These are phyloP conservation scores for Aspergillus nomiae DNA, from an alignment of 2,329 filamentous ascomycete species.

Conservation along the genomic window DNA sequence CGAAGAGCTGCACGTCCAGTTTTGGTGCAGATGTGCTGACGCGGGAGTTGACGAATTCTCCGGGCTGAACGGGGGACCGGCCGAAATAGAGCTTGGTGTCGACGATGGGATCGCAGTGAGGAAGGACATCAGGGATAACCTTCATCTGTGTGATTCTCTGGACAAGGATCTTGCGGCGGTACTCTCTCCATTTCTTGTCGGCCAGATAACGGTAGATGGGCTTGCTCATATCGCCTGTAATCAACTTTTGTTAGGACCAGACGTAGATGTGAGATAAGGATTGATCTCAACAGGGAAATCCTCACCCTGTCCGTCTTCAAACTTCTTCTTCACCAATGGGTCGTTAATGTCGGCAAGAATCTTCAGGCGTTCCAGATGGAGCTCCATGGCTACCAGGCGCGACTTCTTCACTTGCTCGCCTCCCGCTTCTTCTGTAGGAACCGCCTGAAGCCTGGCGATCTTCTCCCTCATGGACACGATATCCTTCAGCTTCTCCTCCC, in stretches of 20 bases:
- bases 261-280: not conserved
- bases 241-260: slow-evolving; percentile 22
- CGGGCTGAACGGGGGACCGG: slow-evolving; percentile 69
- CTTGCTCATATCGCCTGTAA: slow-evolving; percentile 85
- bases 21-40: slow-evolving; percentile 73
- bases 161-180: slow-evolving; percentile 74
- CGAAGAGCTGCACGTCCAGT: slow-evolving; percentile 82
- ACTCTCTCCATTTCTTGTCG: slow-evolving; percentile 81
- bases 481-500: slow-evolving; percentile 74
- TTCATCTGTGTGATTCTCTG: slow-evolving; percentile 87
- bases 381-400: slow-evolving; percentile 68
- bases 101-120: slow-evolving; percentile 73
- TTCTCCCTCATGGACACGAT: slow-evolving; percentile 69
- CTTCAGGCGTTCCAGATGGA: slow-evolving; percentile 76
- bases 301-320: slow-evolving; percentile 84
- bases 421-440: slow-evolving; percentile 60
- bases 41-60: slow-evolving; percentile 73
- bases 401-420: slow-evolving; percentile 67
- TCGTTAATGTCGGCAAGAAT: slow-evolving; percentile 94
- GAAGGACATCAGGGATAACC: slow-evolving; percentile 84
- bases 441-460: slow-evolving; percentile 67
- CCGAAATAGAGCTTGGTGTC: slow-evolving; percentile 84
- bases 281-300: not conserved
- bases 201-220: slow-evolving; percentile 93
- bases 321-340: slow-evolving; percentile 86